Percentiles rank a stretch among this genome's conserved stretches.
phyloP scores from a whole-genome alignment of 108 stramenopile genomes.

The Hondaea fermentalgiana region DNA sequence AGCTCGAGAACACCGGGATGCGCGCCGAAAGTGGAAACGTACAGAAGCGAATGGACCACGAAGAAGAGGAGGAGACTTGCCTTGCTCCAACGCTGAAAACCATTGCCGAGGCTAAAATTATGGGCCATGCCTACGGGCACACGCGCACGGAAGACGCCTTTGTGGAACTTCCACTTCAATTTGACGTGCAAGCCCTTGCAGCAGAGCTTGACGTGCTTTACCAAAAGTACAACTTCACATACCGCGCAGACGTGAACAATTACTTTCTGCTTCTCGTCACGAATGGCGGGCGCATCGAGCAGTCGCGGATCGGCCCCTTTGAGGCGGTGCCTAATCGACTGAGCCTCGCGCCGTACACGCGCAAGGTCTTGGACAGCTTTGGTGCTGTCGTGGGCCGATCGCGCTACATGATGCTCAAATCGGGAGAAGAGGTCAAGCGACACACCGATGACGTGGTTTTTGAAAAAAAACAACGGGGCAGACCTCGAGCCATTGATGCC shows the following conservation, averaged over 20 bases:
- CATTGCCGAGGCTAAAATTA: not conserved
- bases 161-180: not conserved
- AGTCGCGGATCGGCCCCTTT: not conserved
- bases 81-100: not conserved
- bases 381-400: not conserved
- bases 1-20: too few relatives aligned
- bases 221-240: not conserved
- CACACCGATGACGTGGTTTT: not conserved
- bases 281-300: not conserved
- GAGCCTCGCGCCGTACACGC: not conserved
- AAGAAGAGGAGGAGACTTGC: too few relatives aligned
- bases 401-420: conserved; percentile 7
- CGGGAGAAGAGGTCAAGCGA: not conserved
- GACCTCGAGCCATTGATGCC: not conserved
- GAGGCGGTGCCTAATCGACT: not conserved
- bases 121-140: not conserved
- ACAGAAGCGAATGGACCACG: too few relatives aligned
- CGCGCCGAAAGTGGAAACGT: too few relatives aligned
- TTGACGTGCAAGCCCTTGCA: not conserved
- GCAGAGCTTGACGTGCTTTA: not conserved
- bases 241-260: not conserved
- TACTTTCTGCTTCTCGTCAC: conserved; percentile 6
- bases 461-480: too few relatives aligned
- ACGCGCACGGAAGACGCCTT: not conserved
- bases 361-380: not conserved